Evolutionary conservation across 2,329 filamentous ascomycete genomes (phyloP).

Genomic region (Exophiala alcalophila): DNA sequence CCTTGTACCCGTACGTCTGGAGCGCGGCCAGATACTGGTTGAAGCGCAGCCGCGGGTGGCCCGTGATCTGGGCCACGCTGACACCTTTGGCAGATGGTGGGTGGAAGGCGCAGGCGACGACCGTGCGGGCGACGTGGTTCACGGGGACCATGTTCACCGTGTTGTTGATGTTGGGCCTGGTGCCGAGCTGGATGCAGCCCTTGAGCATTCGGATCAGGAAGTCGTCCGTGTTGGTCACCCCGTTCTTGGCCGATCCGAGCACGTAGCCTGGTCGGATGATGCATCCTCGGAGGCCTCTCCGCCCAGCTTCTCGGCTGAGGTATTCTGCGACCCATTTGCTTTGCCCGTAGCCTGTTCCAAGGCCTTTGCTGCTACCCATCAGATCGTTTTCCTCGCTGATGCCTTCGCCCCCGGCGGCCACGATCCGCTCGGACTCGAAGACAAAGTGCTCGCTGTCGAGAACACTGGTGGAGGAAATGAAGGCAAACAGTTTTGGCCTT

Average conservation of each 20-base stretch:
- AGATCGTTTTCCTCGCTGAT: conserved; percentile 76
- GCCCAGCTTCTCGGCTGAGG: conserved; percentile 74
- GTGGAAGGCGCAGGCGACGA: conserved; percentile 69
- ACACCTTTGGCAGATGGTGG: conserved; percentile 48
- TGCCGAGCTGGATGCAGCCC: conserved; percentile 75
- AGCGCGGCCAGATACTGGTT: conserved; percentile 72
- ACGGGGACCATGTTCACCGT: conserved; percentile 89
- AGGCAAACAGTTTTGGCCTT: conserved; percentile 75
- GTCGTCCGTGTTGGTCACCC: conserved; percentile 78
- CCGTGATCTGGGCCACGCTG: conserved; percentile 73
- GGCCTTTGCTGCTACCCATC: conserved; percentile 68
- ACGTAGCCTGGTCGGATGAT: conserved; percentile 85
- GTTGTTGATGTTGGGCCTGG: conserved; percentile 74
- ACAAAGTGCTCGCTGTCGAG: conserved; percentile 82
- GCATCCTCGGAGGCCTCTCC: conserved; percentile 69
- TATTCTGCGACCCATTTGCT: conserved; percentile 78
- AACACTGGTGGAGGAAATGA: conserved; percentile 77
- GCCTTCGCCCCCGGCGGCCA: conserved; percentile 59
- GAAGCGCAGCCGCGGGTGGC: conserved; percentile 73
- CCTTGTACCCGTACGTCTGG: conserved; percentile 68
- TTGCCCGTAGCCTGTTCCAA: conserved; percentile 87
- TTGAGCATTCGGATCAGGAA: conserved; percentile 85
- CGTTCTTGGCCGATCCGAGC: conserved; percentile 67
- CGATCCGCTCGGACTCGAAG: conserved; percentile 63
- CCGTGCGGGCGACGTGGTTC: conserved; percentile 74